Evolutionary conservation across 768 basidiomycete genomes (phyloP).

Genomic region (Podaxis mareebaensis): DNA sequence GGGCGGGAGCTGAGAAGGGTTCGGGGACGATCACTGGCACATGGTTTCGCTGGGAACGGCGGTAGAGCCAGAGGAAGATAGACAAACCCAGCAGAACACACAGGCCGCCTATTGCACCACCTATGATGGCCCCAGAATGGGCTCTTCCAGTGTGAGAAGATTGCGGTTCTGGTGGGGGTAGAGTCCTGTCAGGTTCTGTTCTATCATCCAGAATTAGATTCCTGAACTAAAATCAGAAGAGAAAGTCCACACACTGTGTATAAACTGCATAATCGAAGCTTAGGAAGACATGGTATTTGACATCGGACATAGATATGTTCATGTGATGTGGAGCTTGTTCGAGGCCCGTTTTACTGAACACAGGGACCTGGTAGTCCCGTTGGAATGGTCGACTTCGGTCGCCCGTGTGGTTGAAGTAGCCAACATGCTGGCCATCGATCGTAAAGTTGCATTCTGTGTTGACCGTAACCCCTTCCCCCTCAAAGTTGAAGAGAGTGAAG

Average conservation of each 20-base stretch:
- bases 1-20: not conserved
- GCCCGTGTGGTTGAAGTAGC: slow-evolving; percentile 22
- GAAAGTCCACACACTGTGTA: slow-evolving; percentile 5
- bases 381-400: slow-evolving; percentile 10
- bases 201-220: not conserved
- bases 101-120: not conserved
- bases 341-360: slow-evolving; percentile 21
- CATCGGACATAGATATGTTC: slow-evolving; percentile 11
- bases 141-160: not conserved
- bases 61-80: not conserved
- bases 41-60: not conserved
- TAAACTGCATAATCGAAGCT: slow-evolving; percentile 21
- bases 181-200: not conserved
- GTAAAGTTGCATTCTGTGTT: slow-evolving; percentile 27
- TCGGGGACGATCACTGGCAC: not conserved
- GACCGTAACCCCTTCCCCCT: slow-evolving; percentile 22
- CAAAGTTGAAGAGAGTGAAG: slow-evolving; percentile 38
- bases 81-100: not conserved
- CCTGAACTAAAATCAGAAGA: not conserved
- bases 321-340: slow-evolving; percentile 10
- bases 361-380: slow-evolving; percentile 23
- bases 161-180: not conserved
- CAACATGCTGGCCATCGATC: slow-evolving; percentile 20
- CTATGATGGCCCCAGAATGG: not conserved
- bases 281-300: slow-evolving; percentile 14